A percentile compares a stretch with the other conserved stretches of the same genome.
phyloP scores from a whole-genome alignment of 2,329 filamentous ascomycete species.

The Metarhizium album region DNA sequence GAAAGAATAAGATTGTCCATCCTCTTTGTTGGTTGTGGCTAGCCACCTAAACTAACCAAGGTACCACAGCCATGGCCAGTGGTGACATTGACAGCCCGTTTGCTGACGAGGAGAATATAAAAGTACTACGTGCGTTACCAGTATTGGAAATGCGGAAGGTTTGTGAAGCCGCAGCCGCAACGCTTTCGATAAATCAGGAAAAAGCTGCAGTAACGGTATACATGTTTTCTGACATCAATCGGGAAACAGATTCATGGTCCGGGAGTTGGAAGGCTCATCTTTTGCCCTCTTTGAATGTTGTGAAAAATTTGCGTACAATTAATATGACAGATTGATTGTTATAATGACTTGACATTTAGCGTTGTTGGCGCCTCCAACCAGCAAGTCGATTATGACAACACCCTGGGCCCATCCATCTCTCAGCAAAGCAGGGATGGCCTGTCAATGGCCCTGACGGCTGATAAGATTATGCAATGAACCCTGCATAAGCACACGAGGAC shows the following conservation, averaged over 20 bases:
- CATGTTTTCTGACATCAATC: no score
- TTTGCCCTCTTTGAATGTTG: not conserved
- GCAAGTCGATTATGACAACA: not conserved
- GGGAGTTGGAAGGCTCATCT: no score
- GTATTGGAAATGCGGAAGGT: no score
- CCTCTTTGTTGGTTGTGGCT: not conserved
- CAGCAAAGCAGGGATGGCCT: not conserved
- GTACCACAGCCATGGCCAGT: not conserved
- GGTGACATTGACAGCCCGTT: no score
- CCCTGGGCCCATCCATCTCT: not conserved
- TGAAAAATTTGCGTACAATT: not conserved
- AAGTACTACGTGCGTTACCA: no score
- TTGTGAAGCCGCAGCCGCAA: no score
- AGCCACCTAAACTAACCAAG: not conserved
- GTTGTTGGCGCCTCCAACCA: not conserved
- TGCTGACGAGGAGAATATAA: no score
- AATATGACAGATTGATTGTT: not conserved
- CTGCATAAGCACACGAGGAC: not conserved
- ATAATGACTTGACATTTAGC: not conserved
- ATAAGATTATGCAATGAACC: not conserved
- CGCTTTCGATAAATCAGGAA: no score
- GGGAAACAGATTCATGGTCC: no score
- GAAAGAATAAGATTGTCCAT: not conserved
- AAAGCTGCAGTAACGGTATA: no score
- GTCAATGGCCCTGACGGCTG: not conserved